These are phyloP conservation scores for Candida nanaspora DNA, from an alignment of 805 yeast genomes.

Conservation along the genomic window DNA sequence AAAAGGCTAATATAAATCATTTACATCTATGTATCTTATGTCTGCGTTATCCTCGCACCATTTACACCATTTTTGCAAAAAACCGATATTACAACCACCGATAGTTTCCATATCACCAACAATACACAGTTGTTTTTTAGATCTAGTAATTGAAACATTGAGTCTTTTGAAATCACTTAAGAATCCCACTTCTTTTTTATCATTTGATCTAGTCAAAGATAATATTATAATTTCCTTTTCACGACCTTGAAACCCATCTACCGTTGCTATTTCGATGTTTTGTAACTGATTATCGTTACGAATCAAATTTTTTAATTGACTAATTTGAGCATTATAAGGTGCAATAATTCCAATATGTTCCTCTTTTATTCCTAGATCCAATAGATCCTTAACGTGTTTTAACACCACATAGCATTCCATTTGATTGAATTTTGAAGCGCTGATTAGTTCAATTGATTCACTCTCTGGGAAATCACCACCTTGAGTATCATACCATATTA, in stretches of 20 bases:
- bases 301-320: constrained; percentile 43
- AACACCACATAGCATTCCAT: constrained; percentile 62
- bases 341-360: constrained; percentile 76
- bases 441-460: constrained; percentile 25
- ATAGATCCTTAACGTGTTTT: constrained; percentile 46
- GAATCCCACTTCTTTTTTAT: constrained; percentile 67
- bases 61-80: constrained; percentile 56
- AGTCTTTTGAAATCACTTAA: constrained; percentile 70
- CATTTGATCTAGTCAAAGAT: constrained; percentile 78
- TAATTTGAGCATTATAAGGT: constrained; percentile 87
- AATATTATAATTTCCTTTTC: constrained; percentile 84
- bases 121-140: constrained; percentile 76
- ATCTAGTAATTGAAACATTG: constrained; percentile 91
- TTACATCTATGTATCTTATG: constrained; percentile 56
- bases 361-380: constrained; percentile 44
- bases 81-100: constrained; percentile 33
- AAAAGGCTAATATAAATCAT: constrained; percentile 20
- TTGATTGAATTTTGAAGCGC: constrained; percentile 62
- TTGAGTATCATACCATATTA: constrained; percentile 89
- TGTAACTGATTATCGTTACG: constrained; percentile 27
- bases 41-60: constrained; percentile 67
- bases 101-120: constrained; percentile 82
- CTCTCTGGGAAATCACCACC: constrained; percentile 77
- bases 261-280: constrained; percentile 72
- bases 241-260: constrained; percentile 95